These are phyloP conservation scores for Xylaria digitata DNA, from an alignment of 2,329 filamentous ascomycete species.

Conservation along the genomic window DNA sequence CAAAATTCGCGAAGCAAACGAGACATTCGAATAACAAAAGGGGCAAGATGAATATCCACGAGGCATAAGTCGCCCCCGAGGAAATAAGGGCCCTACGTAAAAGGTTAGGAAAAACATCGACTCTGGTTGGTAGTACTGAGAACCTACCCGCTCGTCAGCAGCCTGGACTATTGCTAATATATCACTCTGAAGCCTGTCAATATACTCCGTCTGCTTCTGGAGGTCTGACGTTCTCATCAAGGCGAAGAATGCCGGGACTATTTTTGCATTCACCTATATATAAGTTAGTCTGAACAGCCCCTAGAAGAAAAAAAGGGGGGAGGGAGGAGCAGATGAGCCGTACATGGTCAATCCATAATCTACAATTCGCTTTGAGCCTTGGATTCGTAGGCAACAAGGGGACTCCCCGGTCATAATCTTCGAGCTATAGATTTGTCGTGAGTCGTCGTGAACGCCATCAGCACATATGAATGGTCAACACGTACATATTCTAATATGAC, in stretches of 20 bases:
- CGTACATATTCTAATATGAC: conserved; percentile 87
- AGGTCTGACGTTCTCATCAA: conserved; percentile 74
- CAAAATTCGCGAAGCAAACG: conserved; percentile 73
- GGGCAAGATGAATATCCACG: conserved; percentile 80
- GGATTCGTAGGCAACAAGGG: conserved; percentile 73
- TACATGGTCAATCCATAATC: conserved; percentile 85
- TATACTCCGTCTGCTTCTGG: conserved; percentile 67
- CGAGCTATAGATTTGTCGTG: conserved; percentile 63
- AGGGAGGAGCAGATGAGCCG: conserved; percentile 45
- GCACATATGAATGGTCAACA: conserved; percentile 10
- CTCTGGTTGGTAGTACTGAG: neutral
- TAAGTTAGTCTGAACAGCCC: neutral
- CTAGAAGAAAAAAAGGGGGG: neutral
- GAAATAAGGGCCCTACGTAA: conserved; percentile 74
- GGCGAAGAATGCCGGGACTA: conserved; percentile 81
- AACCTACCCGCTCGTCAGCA: conserved; percentile 56
- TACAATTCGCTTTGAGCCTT: conserved; percentile 76
- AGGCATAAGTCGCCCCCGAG: conserved; percentile 63
- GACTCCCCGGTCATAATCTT: conserved; percentile 73
- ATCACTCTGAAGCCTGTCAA: conserved; percentile 71
- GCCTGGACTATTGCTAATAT: conserved; percentile 66
- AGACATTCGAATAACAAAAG: conserved; percentile 77
- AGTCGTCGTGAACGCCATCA: conserved; percentile 1
- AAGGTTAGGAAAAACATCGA: conserved; percentile 19
- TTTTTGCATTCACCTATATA: conserved; percentile 77